phyloP scores from a whole-genome alignment of 805 yeast genomes.

The Barnettozyma populi region DNA sequence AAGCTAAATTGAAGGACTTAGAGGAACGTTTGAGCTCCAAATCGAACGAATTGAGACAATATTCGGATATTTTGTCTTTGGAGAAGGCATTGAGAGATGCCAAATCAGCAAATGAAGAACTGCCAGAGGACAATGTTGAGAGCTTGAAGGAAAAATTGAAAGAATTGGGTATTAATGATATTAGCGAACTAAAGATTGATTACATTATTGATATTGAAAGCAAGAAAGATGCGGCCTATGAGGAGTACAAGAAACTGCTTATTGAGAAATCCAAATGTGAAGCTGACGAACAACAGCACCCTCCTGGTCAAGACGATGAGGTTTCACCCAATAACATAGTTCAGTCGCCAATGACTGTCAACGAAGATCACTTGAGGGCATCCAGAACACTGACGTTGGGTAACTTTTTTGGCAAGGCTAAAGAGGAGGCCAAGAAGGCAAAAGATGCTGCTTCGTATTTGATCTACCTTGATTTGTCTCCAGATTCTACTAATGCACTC shows the following conservation, averaged over 20 bases:
- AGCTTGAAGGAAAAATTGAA: constrained; percentile 28
- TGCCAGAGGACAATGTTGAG: constrained; percentile 28
- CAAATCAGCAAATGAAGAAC: constrained; percentile 31
- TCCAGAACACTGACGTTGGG: constrained; percentile 68
- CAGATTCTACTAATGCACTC: constrained; percentile 76
- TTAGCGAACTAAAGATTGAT: constrained; percentile 21
- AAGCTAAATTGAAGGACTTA: constrained; percentile 8
- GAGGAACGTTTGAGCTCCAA: constrained; percentile 2
- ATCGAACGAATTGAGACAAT: constrained; percentile 31
- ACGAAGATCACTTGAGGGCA: constrained; percentile 49
- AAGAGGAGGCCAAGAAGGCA: constrained; percentile 10
- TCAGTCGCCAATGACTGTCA: constrained; percentile 51
- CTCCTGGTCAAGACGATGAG: constrained; percentile 16
- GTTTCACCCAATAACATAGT: constrained; percentile 44
- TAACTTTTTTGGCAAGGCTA: constrained; percentile 37
- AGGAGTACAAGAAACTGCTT: constrained; percentile 18
- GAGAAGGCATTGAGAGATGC: constrained; percentile 59
- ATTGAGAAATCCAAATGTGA: constrained; percentile 15
- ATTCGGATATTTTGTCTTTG: constrained; percentile 52
- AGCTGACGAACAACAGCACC: constrained; percentile 2
- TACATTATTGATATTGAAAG: constrained; percentile 18
- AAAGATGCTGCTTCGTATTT: constrained; percentile 52
- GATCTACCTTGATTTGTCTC: constrained; percentile 75
- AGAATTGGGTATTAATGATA: constrained; percentile 37
- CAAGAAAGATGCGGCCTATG: constrained; percentile 15